Base-by-base conservation (phyloP, 2,329 filamentous ascomycete genomes). In the Diaporthe amygdali region DNA sequence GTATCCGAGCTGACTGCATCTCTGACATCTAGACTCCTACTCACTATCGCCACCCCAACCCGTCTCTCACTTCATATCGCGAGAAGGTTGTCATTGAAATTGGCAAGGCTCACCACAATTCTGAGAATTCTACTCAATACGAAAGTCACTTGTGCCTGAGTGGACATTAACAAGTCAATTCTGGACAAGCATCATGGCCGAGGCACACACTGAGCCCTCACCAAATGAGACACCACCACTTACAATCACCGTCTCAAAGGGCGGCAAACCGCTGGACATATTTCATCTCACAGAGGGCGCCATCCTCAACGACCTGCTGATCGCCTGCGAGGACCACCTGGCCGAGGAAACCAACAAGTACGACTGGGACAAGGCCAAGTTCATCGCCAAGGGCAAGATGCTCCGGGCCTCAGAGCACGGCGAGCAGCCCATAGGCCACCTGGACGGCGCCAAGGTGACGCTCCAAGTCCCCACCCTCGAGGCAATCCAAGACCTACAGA, bases 391-490 rank as follows among this genome's bases (percentile, higher is more conserved):
- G 55, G 68, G 63, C 52, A 46, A 46, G 8, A 72, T 81, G 47
- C 74, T 81, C 56, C 75, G 77, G 37, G 74, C 75, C 55, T 68
- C 69, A 64, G 72, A 76, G 12, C 76, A 80, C 71, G 70, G 69
- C 66, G n/a, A 68, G 55, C 69, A 75, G 9, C 51, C 74, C 9
- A 73, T 81, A 44, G 67, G 76, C 25, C 56, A 66, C 46, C 75
- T 80, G 34, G 17, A 76, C 64, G 52, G 49, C 66, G 73, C 71
- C 61, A 77, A 77, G 59, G 74, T 81, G 52, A 77, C 76, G 20
- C 74, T 82, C 20, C 75, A 81, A 69, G 78, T 78, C 37, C 75
- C 79, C 10, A 76, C 76, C 14, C 68, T 69, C 34, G 68, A 71
- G 3, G 74, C 73, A 37, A 74, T 81, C 7, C 59, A 72, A 41